Percentiles rank a stretch among this genome's conserved stretches.
Evolutionary conservation across 257 asterid species (phyloP).

Genomic region (Mentha longifolia): DNA sequence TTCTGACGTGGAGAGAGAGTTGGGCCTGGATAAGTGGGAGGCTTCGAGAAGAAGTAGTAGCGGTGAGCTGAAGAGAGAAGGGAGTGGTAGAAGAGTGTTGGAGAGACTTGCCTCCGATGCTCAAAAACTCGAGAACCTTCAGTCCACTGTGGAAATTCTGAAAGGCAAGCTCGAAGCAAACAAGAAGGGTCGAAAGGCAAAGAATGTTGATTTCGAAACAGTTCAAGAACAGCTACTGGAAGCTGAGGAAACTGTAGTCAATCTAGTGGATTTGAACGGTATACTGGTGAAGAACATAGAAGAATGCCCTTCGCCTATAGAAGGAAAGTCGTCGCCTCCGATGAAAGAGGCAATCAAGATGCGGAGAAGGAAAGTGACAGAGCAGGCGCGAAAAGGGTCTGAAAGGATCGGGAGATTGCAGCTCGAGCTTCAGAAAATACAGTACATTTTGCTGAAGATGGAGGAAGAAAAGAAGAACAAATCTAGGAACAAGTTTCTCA

Average conservation of each 20-base stretch:
- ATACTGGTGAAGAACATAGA: slow-evolving; percentile 57
- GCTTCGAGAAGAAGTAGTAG: slow-evolving; percentile 36
- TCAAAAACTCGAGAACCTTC: slow-evolving; percentile 63
- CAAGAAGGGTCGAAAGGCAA: slow-evolving; percentile 48
- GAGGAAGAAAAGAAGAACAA: slow-evolving; percentile 78
- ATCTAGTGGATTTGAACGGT: slow-evolving; percentile 65
- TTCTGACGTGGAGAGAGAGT: slow-evolving; percentile 69
- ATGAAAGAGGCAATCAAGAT: slow-evolving; percentile 51
- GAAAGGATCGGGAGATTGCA: slow-evolving; percentile 84
- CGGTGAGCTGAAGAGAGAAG: slow-evolving; percentile 46
- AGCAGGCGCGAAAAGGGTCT: slow-evolving; percentile 80
- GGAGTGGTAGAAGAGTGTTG: slow-evolving; percentile 52
- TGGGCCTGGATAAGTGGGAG: slow-evolving; percentile 68
- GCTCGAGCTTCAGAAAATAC: slow-evolving; percentile 80
- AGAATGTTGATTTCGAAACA: slow-evolving; percentile 67
- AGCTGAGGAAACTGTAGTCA: slow-evolving; percentile 72
- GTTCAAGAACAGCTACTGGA: slow-evolving; percentile 81
- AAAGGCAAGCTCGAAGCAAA: slow-evolving; percentile 57
- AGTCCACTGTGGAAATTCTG: slow-evolving; percentile 56
- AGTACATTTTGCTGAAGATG: slow-evolving; percentile 61
- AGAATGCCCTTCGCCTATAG: slow-evolving; percentile 58
- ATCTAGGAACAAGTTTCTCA: slow-evolving; percentile 51
- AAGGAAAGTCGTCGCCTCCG: slow-evolving; percentile 50
- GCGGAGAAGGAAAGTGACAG: slow-evolving; percentile 58
- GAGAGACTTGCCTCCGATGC: slow-evolving; percentile 75